Evolutionary conservation across 768 basidiomycete species (phyloP).

Genomic region (Candolleomyces eurysporus): DNA sequence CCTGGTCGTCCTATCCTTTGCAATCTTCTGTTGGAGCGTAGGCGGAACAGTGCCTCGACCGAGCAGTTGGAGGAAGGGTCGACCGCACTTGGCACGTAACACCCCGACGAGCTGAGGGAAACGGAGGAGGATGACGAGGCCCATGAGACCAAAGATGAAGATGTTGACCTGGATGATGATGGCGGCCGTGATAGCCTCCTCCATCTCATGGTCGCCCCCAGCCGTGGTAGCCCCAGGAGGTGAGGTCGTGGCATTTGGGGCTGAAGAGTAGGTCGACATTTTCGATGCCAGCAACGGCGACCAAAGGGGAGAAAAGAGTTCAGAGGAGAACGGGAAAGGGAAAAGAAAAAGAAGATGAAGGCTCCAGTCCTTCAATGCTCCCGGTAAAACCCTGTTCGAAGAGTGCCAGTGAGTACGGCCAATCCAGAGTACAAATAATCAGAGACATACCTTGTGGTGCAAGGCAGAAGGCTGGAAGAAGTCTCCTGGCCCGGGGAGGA

Average conservation of each 20-base stretch:
- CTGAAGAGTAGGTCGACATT: background rate
- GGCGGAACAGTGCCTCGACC: slow-evolving; percentile 18
- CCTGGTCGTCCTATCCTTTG: background rate
- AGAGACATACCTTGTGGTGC: no score
- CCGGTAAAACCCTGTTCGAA: no score
- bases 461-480: no score
- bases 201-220: background rate
- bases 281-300: no score
- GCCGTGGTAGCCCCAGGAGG: background rate
- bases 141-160: slow-evolving; percentile 41
- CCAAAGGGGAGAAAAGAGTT: no score
- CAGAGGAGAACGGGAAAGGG: no score
- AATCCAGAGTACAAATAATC: no score
- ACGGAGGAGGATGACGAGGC: slow-evolving; percentile 39
- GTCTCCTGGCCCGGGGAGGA: no score
- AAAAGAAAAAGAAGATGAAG: no score
- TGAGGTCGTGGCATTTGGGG: background rate
- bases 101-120: slow-evolving; percentile 53
- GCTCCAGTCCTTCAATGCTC: no score
- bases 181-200: slow-evolving; percentile 5
- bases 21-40: background rate
- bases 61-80: slow-evolving; percentile 53
- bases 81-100: slow-evolving; percentile 49
- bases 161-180: slow-evolving; percentile 44
- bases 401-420: no score